These are phyloP conservation scores for Stylosanthes scabra DNA, from an alignment of 331 rosid genomes.

Conservation along the genomic window DNA sequence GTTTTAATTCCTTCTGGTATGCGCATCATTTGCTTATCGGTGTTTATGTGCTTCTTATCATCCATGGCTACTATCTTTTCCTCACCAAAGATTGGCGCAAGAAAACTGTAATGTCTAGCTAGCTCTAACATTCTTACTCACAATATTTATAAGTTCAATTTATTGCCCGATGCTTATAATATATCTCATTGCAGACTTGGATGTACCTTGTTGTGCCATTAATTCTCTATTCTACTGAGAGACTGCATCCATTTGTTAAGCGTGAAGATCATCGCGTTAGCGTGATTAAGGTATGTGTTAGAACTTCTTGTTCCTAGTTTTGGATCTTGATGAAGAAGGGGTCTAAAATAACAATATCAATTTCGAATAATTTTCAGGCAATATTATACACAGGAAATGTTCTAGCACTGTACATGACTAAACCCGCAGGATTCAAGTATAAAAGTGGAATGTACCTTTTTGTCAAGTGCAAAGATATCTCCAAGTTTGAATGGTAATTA, in stretches of 20 bases:
- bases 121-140: conserved; percentile 6
- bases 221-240: conserved; percentile 63
- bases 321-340: background rate
- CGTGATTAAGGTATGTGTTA: conserved; percentile 62
- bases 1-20: conserved; percentile 91
- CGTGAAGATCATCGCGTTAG: conserved; percentile 56
- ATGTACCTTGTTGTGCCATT: conserved; percentile 80
- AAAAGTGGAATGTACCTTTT: conserved; percentile 91
- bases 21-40: conserved; percentile 82
- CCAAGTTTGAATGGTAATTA: conserved; percentile 84
- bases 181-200: conserved; percentile 76
- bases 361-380: conserved; percentile 61
- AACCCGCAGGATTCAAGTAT: conserved; percentile 81
- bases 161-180: background rate
- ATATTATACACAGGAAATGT: conserved; percentile 81
- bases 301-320: background rate
- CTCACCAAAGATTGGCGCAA: conserved; percentile 65
- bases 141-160: conserved; percentile 11
- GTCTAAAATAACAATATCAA: conserved; percentile 20
- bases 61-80: conserved; percentile 73
- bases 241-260: conserved; percentile 46
- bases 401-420: conserved; percentile 81
- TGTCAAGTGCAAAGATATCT: conserved; percentile 84
- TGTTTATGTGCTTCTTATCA: conserved; percentile 64
- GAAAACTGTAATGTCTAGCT: conserved; percentile 63